Conservation (phyloP, 2,329 filamentous ascomycete species). For the Fonsecaea multimorphosa region DNA sequence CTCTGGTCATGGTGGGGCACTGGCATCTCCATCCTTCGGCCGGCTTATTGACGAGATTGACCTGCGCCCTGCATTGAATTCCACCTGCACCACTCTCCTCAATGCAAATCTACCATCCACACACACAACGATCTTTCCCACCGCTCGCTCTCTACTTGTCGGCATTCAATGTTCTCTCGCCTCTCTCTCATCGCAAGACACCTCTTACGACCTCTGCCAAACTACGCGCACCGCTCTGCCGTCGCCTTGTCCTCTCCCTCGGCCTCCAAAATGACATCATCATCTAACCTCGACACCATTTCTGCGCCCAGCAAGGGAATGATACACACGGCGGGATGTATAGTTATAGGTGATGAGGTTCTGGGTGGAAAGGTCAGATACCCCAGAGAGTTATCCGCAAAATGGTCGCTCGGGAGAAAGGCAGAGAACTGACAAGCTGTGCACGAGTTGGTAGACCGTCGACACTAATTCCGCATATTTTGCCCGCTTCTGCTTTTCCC, state of each 20-base stretch:
- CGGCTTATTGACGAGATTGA: not conserved
- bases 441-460: slow-evolving; percentile 58
- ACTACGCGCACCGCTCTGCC: slow-evolving; percentile 58
- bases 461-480: slow-evolving; percentile 71
- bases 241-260: slow-evolving; percentile 42
- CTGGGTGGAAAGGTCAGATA: slow-evolving; percentile 83
- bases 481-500: slow-evolving; percentile 69
- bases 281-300: slow-evolving; percentile 45
- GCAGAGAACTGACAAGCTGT: slow-evolving; percentile 13
- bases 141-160: slow-evolving; percentile 3
- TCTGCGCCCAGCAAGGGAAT: slow-evolving; percentile 52
- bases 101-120: not conserved
- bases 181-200: slow-evolving; percentile 76
- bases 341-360: slow-evolving; percentile 92
- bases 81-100: not conserved
- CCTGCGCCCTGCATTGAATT: slow-evolving; percentile 1
- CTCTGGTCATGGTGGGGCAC: slow-evolving; percentile 10
- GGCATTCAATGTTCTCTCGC: slow-evolving; percentile 73
- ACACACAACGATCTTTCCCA: not conserved
- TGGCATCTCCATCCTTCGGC: slow-evolving; percentile 1
- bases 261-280: slow-evolving; percentile 53
- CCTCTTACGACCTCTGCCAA: slow-evolving; percentile 67
- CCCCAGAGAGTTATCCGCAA: not conserved
- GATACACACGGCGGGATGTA: slow-evolving; percentile 87
- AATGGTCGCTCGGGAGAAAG: not conserved